Conservation (phyloP, 805 yeast species). For the Brettanomyces naardenensis region DNA sequence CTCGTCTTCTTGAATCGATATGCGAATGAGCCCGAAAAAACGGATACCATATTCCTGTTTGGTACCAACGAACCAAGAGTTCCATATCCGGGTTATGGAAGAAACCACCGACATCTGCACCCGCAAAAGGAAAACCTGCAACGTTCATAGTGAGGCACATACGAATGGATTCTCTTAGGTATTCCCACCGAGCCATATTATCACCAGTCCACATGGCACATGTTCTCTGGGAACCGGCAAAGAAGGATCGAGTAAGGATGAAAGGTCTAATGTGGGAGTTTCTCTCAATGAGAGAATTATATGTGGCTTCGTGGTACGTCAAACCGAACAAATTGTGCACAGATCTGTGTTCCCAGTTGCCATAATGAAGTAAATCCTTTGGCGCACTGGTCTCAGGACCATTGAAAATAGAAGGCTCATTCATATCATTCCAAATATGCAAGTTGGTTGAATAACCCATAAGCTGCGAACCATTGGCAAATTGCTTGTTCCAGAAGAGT, state of each 20-base stretch:
- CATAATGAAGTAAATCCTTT: slow-evolving; percentile 70
- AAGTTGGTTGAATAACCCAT: slow-evolving; percentile 53
- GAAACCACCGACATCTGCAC: slow-evolving; percentile 97
- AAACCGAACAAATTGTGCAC: slow-evolving; percentile 82
- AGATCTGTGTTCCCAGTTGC: slow-evolving; percentile 84
- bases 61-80: slow-evolving; percentile 87
- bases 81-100: slow-evolving; percentile 85
- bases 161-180: slow-evolving; percentile 71
- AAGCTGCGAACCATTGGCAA: slow-evolving; percentile 36
- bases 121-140: slow-evolving; percentile 85
- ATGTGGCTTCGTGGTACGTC: slow-evolving; percentile 75
- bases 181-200: slow-evolving; percentile 89
- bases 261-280: slow-evolving; percentile 64
- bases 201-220: slow-evolving; percentile 99
- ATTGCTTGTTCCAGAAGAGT: slow-evolving; percentile 50
- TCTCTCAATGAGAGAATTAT: slow-evolving; percentile 51
- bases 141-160: slow-evolving; percentile 78
- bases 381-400: slow-evolving; percentile 95
- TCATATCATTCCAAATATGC: slow-evolving; percentile 96
- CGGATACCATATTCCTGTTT: slow-evolving; percentile 92
- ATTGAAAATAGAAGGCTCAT: slow-evolving; percentile 89
- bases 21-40: slow-evolving; percentile 97
- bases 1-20: slow-evolving; percentile 85
- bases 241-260: slow-evolving; percentile 77
- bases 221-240: slow-evolving; percentile 84